A percentile compares a stretch with the other conserved stretches of the same genome.
Conservation (phyloP, 2,329 filamentous ascomycete genomes). For the Penicillium sp. region DNA sequence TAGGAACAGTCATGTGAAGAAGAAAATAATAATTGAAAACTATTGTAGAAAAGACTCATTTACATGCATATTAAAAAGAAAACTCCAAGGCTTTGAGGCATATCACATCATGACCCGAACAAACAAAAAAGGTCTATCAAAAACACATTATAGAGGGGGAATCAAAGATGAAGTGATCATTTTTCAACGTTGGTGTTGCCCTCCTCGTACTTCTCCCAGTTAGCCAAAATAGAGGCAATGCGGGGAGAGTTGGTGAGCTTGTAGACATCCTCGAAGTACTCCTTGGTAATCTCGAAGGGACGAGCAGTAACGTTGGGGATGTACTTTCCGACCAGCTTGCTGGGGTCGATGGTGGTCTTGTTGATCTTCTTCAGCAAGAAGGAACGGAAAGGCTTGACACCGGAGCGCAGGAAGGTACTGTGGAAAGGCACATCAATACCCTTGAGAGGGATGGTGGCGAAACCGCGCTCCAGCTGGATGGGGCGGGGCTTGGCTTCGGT, state of each 20-base stretch:
- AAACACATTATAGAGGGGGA: slow-evolving; percentile 20
- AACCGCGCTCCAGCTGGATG: slow-evolving; percentile 87
- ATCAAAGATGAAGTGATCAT: slow-evolving; percentile 17
- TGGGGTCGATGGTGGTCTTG: slow-evolving; percentile 96
- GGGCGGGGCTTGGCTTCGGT: slow-evolving; percentile 87
- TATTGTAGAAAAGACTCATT: slow-evolving; percentile 15
- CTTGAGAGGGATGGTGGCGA: slow-evolving; percentile 93
- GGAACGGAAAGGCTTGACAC: slow-evolving; percentile 97
- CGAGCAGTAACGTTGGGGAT: slow-evolving; percentile 97
- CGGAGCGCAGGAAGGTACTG: slow-evolving; percentile 94
- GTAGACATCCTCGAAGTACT: slow-evolving; percentile 99
- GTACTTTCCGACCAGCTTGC: slow-evolving; percentile 96
- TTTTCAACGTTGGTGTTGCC: slow-evolving; percentile 27
- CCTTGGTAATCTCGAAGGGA: slow-evolving; percentile 93
- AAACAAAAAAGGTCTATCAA: slow-evolving; percentile 20
- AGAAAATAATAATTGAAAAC: neutral
- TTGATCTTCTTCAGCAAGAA: slow-evolving; percentile 99
- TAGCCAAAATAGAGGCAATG: slow-evolving; percentile 65
- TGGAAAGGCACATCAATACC: slow-evolving; percentile 99
- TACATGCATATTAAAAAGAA: slow-evolving; percentile 18
- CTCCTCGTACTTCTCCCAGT: slow-evolving; percentile 74
- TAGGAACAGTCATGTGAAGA: too few relatives aligned
- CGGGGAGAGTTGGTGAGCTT: slow-evolving; percentile 77
- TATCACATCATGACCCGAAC: slow-evolving; percentile 26
- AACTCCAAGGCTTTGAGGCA: slow-evolving; percentile 25